Evolutionary conservation across 495 filamentous ascomycete genomes (phyloP), one percentile per base, ranked within the genome.

Genomic region (Pyronema omphalodes): DNA sequence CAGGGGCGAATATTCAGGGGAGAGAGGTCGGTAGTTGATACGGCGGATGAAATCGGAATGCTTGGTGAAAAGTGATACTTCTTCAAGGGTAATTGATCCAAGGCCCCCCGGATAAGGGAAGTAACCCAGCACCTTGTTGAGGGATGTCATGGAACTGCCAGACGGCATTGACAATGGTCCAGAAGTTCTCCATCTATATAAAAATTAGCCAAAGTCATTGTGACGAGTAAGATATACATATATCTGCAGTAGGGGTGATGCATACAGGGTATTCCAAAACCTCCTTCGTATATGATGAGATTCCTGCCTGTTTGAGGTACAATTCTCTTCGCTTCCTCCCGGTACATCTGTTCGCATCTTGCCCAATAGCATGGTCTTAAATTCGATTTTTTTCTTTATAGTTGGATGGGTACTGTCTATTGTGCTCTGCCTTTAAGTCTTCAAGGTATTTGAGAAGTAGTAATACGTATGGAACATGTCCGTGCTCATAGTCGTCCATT

Each of bases 291-390:
- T 77, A 73, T 45, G 75, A 78, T 54, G 79, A 76, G 48, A 91
- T 67, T 52, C 73, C 76, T 44, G 80, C 78, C 33, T 74, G 71
- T 36, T 79, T 76, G 18, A 96, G 70, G 9, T 81, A 66, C 83
- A 99, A 66, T 99, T 99, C 71, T 98, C 91, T 66, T 96, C 91
- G 56, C 83, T 84, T 36, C 86, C 88, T 69, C 94, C 88, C 34
- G 87, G 66, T 58, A 78, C 89, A 59, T 81, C 70, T 40, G 72
- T 84, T 60, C 91, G 76, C 53, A 82, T 76, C 9, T 77, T 76
- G 6, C 70, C 69, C 51, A 74, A 69, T 0, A 95, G 79, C 9
- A 85, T 66, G 9, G 78, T 73, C 43, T 80, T 73, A 66, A 96
- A 94, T 47, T 79, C 84, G 5, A n/a, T 72, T 81, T 68, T 96